Percentiles rank a stretch among this genome's conserved stretches.
Evolutionary conservation across 2,329 filamentous ascomycete genomes (phyloP).

Genomic region (Madurella fahalii): DNA sequence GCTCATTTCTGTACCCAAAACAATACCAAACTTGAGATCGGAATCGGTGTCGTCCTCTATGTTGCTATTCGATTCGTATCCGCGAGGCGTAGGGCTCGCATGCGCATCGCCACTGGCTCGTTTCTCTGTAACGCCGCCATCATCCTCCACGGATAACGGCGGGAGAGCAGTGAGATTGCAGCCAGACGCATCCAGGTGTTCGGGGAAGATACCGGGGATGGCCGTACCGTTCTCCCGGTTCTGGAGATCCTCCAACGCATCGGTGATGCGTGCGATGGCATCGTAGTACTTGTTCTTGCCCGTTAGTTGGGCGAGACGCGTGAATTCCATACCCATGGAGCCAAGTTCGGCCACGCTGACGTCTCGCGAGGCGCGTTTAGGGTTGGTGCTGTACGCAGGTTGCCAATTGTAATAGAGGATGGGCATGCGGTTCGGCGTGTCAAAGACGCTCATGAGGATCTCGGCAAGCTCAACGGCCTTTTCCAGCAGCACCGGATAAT

Average conservation of each 20-base stretch:
- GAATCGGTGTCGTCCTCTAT: slow-evolving; percentile 20
- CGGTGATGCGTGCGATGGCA: slow-evolving; percentile 78
- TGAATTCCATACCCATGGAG: slow-evolving; percentile 83
- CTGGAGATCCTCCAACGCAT: slow-evolving; percentile 73
- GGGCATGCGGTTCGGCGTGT: slow-evolving; percentile 93
- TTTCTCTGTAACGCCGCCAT: slow-evolving; percentile 34
- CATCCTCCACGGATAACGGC: slow-evolving; percentile 24
- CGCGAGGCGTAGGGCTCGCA: neutral
- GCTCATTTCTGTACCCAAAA: neutral
- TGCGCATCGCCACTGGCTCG: slow-evolving; percentile 30
- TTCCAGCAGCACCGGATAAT: slow-evolving; percentile 64
- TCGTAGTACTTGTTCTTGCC: slow-evolving; percentile 82
- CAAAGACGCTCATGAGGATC: slow-evolving; percentile 76
- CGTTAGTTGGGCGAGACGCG: slow-evolving; percentile 80
- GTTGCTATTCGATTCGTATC: neutral
- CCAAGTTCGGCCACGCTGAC: slow-evolving; percentile 69
- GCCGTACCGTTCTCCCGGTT: slow-evolving; percentile 52
- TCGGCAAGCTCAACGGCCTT: slow-evolving; percentile 79
- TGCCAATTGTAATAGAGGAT: slow-evolving; percentile 75
- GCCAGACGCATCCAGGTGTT: slow-evolving; percentile 71
- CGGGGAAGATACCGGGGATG: slow-evolving; percentile 77
- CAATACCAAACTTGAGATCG: slow-evolving; percentile 20
- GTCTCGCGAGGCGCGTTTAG: slow-evolving; percentile 55
- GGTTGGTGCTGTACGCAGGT: slow-evolving; percentile 58
- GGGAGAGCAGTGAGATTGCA: slow-evolving; percentile 58